phyloP scores from a whole-genome alignment of 345 rosid genomes.

The Geranium rotundifolium region DNA sequence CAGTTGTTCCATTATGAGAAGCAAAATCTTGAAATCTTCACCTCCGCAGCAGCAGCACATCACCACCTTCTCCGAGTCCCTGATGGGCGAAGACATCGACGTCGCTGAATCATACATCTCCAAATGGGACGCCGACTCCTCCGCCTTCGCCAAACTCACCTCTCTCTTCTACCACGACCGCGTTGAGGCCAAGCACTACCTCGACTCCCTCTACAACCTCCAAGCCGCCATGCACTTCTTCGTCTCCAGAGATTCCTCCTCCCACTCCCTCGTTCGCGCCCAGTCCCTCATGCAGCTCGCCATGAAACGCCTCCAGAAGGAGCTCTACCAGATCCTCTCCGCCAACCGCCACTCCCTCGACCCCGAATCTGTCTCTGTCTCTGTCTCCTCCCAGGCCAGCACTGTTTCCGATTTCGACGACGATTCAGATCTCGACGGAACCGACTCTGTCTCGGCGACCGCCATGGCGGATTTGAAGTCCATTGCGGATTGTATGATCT shows the following conservation, averaged over 20 bases:
- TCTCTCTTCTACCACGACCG: slow-evolving; percentile 39
- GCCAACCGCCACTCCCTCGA: slow-evolving; percentile 37
- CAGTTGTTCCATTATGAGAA: slow-evolving; percentile 9
- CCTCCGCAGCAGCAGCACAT: slow-evolving; percentile 22
- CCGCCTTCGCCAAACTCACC: slow-evolving; percentile 16
- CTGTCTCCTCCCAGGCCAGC: slow-evolving; percentile 12
- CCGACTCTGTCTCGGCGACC: slow-evolving; percentile 4
- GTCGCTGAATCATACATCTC: slow-evolving; percentile 25
- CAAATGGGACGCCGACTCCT: slow-evolving; percentile 25
- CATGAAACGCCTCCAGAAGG: slow-evolving; percentile 59
- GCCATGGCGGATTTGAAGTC: slow-evolving; percentile 41
- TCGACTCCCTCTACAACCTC: slow-evolving; percentile 31
- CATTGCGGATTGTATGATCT: slow-evolving; percentile 62
- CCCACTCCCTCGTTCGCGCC: slow-evolving; percentile 43
- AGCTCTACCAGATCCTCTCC: slow-evolving; percentile 53
- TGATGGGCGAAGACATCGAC: slow-evolving; percentile 39
- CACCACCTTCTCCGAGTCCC: slow-evolving; percentile 42
- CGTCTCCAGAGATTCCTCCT: slow-evolving; percentile 18
- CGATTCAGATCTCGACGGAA: slow-evolving; percentile 16
- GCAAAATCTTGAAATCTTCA: slow-evolving; percentile 15
- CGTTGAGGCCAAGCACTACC: slow-evolving; percentile 37
- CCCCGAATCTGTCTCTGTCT: slow-evolving; percentile 38
- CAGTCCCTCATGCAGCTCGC: slow-evolving; percentile 45
- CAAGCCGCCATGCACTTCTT: slow-evolving; percentile 57
- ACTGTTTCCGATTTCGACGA: slow-evolving; percentile 17